Base-by-base conservation (phyloP, 2,329 filamentous ascomycete species). In the Arthrobotrys conoides region DNA sequence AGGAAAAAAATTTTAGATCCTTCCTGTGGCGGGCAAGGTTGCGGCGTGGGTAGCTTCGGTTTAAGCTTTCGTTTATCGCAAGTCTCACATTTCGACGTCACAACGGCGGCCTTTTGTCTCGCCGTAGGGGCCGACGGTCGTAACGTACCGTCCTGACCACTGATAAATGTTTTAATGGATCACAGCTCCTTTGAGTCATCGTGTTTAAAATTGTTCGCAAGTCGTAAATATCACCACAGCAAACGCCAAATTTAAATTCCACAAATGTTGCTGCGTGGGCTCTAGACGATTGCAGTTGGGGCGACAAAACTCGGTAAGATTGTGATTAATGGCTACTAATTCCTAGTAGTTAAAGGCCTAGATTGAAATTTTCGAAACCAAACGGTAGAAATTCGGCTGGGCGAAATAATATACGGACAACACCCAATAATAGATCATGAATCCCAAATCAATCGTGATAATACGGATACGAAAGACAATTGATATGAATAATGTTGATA, bases 31-130 rank as follows among this genome's bases (percentile, higher is more conserved):
- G 53, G 53, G 18, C 30, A 53, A 24, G 63, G 41, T 20, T 57
- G 51, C 14, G 16, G 46, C 6, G n/a, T 44, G 59, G 61, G 27
- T 33, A 57, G 30, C 36, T 41, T 44, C 70, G 36, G 38, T 49
- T 57, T 63, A 73, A 68, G 70, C 70, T 68, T 73, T 73, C 41
- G 36, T 65, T 27, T 55, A 57, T 63, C 44, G 48, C 22, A 22
- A 38, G 30, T n/a, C n/a, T 49, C 38, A 22, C 2, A 41, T 18
- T 66, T 72, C 55, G 69, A 72, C 69, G 61, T 72, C 69, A 72
- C 49, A 18, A 65, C 38, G 48, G 48, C 16, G 30, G 53, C 30
- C n/a, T 33, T n/a, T 18, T 65, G 61, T 65, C 24, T 65, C 61
- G 61, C 61, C 44, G 61, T 20, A 20, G 22, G 3, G 22, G 10